Evolutionary conservation across 2,329 filamentous ascomycete genomes (phyloP), one percentile per base, ranked within the genome.

Genomic region (Diaporthe citrichinensis): DNA sequence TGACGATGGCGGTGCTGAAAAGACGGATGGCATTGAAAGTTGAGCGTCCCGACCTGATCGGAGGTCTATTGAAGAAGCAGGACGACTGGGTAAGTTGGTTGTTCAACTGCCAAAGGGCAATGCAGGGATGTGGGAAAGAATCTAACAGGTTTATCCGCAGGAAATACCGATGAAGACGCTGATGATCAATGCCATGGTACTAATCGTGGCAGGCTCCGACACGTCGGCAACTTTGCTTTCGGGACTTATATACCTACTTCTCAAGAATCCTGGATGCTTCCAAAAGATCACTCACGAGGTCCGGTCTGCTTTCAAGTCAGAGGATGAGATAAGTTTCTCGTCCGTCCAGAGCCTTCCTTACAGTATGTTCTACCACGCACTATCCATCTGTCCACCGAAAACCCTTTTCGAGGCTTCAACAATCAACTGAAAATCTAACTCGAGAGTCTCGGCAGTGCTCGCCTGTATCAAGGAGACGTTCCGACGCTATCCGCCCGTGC

Each of bases 281-380:
- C 49, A 80, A 17, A 84, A 79, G 31, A 62, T 88, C 14, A 79
- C 80, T 2, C 51, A 81, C 0, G 87, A 89, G 78, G 78, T 87
- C 10, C 82, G 85, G 4, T 77, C 79, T 0, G 34, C 80, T 0
- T 86, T 87, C 74, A 75, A 78, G 4, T 77, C 72, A 0, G 81
- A 84, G 44, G 80, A 83, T 1, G 83, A 86, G 14, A 87, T 88
- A 69, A 81, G 78, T 23, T 78, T 85, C 23, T 72, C 76, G 1
- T 80, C 80, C 8, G 79, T 83, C 7, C 77, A 79, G 58, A 78
- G 79, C 17, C 78, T 87, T 0, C 74, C 79, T 10, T 87, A 87
- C 72, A 79, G 79, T 89, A 36, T 81, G 87, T 15, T 20, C 77
- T 87, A 4, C 28, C 14, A n/a, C 20, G 9, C 20, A 9, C 5